phyloP scores from a whole-genome alignment of 2,329 filamentous ascomycete species.

The Aspergillus caelatus region DNA sequence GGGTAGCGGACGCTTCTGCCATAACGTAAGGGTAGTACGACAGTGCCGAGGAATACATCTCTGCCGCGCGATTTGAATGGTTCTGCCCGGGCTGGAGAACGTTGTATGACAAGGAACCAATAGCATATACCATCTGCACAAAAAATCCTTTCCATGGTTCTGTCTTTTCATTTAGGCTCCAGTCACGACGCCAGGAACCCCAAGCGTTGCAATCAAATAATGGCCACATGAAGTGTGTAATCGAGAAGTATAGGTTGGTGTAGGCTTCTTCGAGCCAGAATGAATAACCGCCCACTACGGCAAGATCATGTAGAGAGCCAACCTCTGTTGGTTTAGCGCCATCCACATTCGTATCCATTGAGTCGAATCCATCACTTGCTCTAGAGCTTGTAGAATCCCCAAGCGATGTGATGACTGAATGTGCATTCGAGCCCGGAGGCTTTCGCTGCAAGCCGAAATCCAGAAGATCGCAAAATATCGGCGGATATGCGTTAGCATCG shows the following conservation, averaged over 20 bases:
- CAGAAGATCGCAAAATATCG: too few species aligned
- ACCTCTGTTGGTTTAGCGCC: not conserved
- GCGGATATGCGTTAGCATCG: not conserved
- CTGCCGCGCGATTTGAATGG: conserved; percentile 25
- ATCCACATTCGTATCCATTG: not conserved
- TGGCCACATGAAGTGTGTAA: conserved; percentile 31
- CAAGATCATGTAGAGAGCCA: not conserved
- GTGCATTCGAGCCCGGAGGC: not conserved
- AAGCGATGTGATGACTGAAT: not conserved
- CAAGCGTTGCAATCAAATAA: conserved; percentile 28
- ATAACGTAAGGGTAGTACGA: conserved; percentile 31
- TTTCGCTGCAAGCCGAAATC: not conserved
- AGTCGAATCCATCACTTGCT: conserved; percentile 4
- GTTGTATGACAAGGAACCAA: conserved; percentile 29
- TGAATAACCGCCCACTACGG: conserved; percentile 13
- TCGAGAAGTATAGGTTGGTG: conserved; percentile 29
- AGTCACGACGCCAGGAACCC: conserved; percentile 26
- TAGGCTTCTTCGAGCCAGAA: conserved; percentile 29
- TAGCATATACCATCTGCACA: conserved; percentile 31
- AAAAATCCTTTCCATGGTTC: conserved; percentile 30
- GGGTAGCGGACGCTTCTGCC: conserved; percentile 26
- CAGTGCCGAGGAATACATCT: conserved; percentile 28
- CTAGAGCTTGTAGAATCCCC: conserved; percentile 2
- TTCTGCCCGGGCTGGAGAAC: conserved; percentile 23
- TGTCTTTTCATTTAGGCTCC: conserved; percentile 10